phyloP scores from a whole-genome alignment of 2,329 filamentous ascomycete genomes.

The Cladophialophora chaetospira region DNA sequence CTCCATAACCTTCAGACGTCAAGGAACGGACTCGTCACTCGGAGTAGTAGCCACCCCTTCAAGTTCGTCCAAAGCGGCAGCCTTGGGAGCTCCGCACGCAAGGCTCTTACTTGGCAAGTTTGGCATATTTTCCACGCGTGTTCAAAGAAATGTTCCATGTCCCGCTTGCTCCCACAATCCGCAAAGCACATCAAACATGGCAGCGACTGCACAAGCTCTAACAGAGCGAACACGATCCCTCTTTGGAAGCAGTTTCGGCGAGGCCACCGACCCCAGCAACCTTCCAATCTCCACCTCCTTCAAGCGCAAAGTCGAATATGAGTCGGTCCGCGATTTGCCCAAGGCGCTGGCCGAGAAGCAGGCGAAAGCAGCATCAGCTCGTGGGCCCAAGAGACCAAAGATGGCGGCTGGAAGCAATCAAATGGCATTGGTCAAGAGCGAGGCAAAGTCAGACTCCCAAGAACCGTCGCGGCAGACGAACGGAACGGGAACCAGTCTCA shows the following conservation, averaged over 20 bases:
- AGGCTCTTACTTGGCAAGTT: neutral
- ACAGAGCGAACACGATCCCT: constrained; percentile 51
- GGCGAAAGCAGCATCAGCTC: constrained; percentile 62
- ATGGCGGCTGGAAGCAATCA: constrained; percentile 57
- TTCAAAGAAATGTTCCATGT: neutral
- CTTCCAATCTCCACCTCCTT: constrained; percentile 45
- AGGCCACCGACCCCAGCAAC: constrained; percentile 46
- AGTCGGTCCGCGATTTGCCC: constrained; percentile 74
- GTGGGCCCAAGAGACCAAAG: constrained; percentile 65
- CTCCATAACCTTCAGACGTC: too few relatives aligned
- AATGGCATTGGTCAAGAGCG: constrained; percentile 66
- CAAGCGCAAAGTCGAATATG: constrained; percentile 66
- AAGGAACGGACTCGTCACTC: too few relatives aligned
- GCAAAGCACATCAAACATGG: constrained; percentile 19
- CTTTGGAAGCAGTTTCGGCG: constrained; percentile 51
- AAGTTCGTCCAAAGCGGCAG: too few relatives aligned
- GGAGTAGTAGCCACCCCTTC: too few relatives aligned
- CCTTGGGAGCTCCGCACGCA: neutral
- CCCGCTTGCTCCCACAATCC: neutral
- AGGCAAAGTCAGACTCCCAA: constrained; percentile 42
- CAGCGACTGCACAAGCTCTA: constrained; percentile 37
- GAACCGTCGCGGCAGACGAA: constrained; percentile 37
- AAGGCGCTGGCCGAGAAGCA: constrained; percentile 77
- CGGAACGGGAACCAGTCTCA: constrained; percentile 47
- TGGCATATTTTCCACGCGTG: neutral